Evolutionary conservation across 2,329 filamentous ascomycete species (phyloP).

Genomic region (Claviceps sp.): DNA sequence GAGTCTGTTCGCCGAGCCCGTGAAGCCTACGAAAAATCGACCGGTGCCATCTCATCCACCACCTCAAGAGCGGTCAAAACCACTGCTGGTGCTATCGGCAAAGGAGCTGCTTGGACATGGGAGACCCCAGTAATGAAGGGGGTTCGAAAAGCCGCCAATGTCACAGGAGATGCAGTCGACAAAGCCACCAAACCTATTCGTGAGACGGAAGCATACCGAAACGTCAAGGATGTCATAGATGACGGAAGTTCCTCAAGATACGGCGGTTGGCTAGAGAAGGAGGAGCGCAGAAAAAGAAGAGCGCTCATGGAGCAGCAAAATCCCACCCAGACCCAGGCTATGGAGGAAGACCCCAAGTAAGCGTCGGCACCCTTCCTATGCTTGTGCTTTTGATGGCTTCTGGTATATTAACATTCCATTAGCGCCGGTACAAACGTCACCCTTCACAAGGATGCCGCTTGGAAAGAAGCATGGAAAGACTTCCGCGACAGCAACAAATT

Average conservation of each 20-base stretch:
- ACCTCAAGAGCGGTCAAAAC: conserved; percentile 71
- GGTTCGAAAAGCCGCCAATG: conserved; percentile 71
- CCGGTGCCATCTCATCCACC: conserved; percentile 66
- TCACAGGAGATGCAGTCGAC: conserved; percentile 76
- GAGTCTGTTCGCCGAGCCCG: conserved; percentile 78
- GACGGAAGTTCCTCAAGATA: conserved; percentile 94
- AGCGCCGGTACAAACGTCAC: conserved; percentile 93
- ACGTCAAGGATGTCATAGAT: conserved; percentile 90
- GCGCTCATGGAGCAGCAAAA: conserved; percentile 57
- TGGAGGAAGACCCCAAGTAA: conserved; percentile 81
- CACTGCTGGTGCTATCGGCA: conserved; percentile 76
- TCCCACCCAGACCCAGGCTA: conserved; percentile 39
- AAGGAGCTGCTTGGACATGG: conserved; percentile 93
- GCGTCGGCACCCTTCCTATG: background rate
- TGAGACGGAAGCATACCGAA: conserved; percentile 88
- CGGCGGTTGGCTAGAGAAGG: conserved; percentile 92
- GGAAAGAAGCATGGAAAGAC: conserved; percentile 96
- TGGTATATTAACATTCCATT: background rate
- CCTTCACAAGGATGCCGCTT: conserved; percentile 89
- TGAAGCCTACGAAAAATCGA: conserved; percentile 76
- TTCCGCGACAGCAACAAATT: conserved; percentile 85
- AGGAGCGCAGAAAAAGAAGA: conserved; percentile 71
- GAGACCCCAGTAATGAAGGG: conserved; percentile 89
- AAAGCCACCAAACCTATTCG: conserved; percentile 91
- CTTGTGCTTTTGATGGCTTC: conserved; percentile 20